Evolutionary conservation across 2,329 filamentous ascomycete genomes (phyloP).

Genomic region (Cladophialophora immunda): DNA sequence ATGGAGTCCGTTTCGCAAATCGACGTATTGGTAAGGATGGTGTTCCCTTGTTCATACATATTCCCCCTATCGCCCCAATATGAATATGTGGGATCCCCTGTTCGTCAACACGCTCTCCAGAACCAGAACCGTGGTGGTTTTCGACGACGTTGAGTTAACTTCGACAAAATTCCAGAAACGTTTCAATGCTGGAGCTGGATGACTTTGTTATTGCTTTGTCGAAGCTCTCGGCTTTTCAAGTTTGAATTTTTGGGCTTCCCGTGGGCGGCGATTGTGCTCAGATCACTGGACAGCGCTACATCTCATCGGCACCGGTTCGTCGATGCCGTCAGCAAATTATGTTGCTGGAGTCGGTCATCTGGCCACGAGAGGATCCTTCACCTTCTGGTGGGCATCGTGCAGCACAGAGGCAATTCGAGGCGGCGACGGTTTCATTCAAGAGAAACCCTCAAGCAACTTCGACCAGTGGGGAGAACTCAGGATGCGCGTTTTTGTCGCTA

Average conservation of each 20-base stretch:
- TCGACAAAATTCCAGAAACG: constrained; percentile 30
- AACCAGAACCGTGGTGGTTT: constrained; percentile 30
- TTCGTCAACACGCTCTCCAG: constrained; percentile 31
- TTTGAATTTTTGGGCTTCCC: constrained; percentile 34
- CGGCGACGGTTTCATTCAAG: constrained; percentile 22
- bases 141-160: constrained; percentile 35
- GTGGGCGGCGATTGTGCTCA: constrained; percentile 32
- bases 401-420: constrained; percentile 19
- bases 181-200: constrained; percentile 32
- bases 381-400: constrained; percentile 23
- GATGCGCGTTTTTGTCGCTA: constrained; percentile 30
- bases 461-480: constrained; percentile 30
- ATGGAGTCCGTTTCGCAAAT: constrained; percentile 33
- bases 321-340: constrained; percentile 19
- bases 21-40: constrained; percentile 27
- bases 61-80: constrained; percentile 35
- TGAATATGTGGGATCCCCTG: constrained; percentile 35
- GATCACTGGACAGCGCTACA: constrained; percentile 28
- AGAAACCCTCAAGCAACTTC: constrained; percentile 22
- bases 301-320: constrained; percentile 28
- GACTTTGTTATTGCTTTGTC: constrained; percentile 30
- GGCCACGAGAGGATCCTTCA: constrained; percentile 30
- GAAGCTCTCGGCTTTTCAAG: constrained; percentile 29
- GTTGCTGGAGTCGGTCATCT: constrained; percentile 31
- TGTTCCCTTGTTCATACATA: constrained; percentile 33